Evolutionary conservation across 2,329 filamentous ascomycete genomes (phyloP).

Genomic region (Verticillium zaregamsianum): DNA sequence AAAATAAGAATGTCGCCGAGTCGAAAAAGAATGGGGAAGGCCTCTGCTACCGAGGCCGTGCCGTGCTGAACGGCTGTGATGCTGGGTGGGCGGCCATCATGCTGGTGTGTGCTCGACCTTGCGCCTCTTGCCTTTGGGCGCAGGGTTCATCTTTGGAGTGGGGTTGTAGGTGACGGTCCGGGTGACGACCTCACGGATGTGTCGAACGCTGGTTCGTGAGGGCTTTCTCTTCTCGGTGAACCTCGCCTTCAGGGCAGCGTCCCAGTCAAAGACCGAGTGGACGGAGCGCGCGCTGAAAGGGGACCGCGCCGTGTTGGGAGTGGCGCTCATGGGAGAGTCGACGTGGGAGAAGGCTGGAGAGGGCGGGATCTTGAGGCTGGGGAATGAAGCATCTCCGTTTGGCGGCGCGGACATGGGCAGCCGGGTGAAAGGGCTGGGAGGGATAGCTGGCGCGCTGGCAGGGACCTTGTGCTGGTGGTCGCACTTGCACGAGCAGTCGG

Average conservation of each 20-base stretch:
- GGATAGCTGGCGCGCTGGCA: constrained; percentile 32
- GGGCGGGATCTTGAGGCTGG: constrained; percentile 71
- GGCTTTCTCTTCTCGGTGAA: constrained; percentile 57
- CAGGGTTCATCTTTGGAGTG: constrained; percentile 79
- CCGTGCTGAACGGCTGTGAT: neutral
- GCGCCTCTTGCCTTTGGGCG: constrained; percentile 88
- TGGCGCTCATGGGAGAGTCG: constrained; percentile 66
- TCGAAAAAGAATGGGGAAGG: neutral
- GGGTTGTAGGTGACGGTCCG: constrained; percentile 75
- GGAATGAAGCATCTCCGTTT: constrained; percentile 55
- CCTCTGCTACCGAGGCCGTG: neutral
- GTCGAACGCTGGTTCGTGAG: constrained; percentile 58
- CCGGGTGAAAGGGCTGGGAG: constrained; percentile 48
- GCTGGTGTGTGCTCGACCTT: constrained; percentile 48
- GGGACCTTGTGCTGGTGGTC: constrained; percentile 43
- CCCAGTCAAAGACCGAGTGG: constrained; percentile 76
- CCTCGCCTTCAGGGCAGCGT: constrained; percentile 62
- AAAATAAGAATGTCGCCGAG: neutral
- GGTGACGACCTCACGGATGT: constrained; percentile 89
- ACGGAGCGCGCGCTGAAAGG: constrained; percentile 67
- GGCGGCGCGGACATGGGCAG: constrained; percentile 57
- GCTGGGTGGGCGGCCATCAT: neutral
- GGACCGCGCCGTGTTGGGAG: constrained; percentile 53
- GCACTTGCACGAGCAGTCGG: constrained; percentile 54
- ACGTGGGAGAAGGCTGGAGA: constrained; percentile 65